Conservation (phyloP, 805 yeast genomes). For the Candida hungchunana region DNA sequence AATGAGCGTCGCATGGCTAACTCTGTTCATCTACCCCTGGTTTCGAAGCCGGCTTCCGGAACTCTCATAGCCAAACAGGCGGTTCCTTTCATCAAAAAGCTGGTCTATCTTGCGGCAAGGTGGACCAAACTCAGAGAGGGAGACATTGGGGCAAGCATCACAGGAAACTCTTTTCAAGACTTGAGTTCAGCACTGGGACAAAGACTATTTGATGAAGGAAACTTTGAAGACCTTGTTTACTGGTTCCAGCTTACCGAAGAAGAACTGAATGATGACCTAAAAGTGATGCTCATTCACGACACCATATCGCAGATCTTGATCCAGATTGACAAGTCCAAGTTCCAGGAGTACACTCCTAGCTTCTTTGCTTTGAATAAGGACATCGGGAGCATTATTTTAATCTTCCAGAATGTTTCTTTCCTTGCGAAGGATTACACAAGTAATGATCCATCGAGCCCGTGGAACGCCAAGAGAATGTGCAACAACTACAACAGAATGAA, state of each 20-base stretch:
- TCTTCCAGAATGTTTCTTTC: slow-evolving; percentile 16
- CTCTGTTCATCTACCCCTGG: slow-evolving; percentile 9
- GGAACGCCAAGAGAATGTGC: slow-evolving; percentile 3
- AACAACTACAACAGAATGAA: slow-evolving; percentile 16
- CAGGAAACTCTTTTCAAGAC: neutral
- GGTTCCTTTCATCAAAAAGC: slow-evolving; percentile 11
- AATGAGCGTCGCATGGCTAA: slow-evolving; percentile 19
- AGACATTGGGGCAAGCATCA: neutral
- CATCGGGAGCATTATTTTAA: slow-evolving; percentile 2
- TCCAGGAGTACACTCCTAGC: slow-evolving; percentile 5
- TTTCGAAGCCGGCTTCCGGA: neutral
- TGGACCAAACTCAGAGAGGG: slow-evolving; percentile 7
- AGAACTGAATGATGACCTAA: slow-evolving; percentile 10
- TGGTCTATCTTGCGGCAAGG: slow-evolving; percentile 4
- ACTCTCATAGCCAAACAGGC: slow-evolving; percentile 3
- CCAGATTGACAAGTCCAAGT: slow-evolving; percentile 17
- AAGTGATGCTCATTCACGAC: slow-evolving; percentile 5
- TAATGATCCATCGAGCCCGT: neutral
- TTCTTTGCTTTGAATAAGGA: slow-evolving; percentile 5
- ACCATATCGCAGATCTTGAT: slow-evolving; percentile 9
- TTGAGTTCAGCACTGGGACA: neutral
- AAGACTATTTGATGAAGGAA: slow-evolving; percentile 5
- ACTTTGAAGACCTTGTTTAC: slow-evolving; percentile 14
- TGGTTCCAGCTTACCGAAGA: slow-evolving; percentile 13
- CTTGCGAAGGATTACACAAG: slow-evolving; percentile 7